Percentiles rank a stretch among this genome's conserved stretches.
Conservation (phyloP, 176 grass and related monocot genomes). For the Puccinellia tenuiflora region DNA sequence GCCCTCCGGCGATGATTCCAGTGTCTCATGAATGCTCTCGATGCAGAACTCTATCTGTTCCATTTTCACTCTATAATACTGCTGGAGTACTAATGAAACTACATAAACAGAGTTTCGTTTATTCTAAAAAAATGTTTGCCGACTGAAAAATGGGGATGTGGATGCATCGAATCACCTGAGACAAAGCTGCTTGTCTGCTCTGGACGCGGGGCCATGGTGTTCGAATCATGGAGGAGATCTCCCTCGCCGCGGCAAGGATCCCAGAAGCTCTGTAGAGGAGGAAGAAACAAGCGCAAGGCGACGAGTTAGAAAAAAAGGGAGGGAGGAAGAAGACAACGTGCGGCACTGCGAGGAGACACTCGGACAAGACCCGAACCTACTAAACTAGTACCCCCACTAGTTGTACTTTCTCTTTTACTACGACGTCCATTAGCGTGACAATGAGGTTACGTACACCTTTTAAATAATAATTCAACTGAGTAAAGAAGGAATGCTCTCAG, state of each 20-base stretch:
- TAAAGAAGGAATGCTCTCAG: neutral
- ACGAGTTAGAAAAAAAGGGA: conserved; percentile 8
- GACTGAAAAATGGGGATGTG: neutral
- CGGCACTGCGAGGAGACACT: neutral
- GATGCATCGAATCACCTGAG: conserved; percentile 46
- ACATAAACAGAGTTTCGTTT: too few species aligned
- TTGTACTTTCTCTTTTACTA: neutral
- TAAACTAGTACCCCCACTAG: too few species aligned
- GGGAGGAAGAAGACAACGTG: neutral
- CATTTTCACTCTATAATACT: too few species aligned
- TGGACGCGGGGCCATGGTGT: neutral
- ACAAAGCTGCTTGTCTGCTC: too few species aligned
- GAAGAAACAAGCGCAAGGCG: conserved; percentile 21
- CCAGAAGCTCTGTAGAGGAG: conserved; percentile 53
- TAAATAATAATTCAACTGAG: too few species aligned
- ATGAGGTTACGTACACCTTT: neutral
- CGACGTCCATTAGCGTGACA: neutral
- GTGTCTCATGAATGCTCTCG: neutral
- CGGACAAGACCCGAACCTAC: neutral
- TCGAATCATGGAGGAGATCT: conserved; percentile 43
- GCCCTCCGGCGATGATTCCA: neutral
- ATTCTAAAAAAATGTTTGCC: too few species aligned
- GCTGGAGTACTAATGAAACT: too few species aligned
- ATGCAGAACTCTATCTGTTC: neutral
- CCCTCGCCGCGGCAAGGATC: conserved; percentile 28